These are phyloP conservation scores for Reticulascus tulasneorum DNA, from an alignment of 2,329 filamentous ascomycete genomes.

Conservation along the genomic window DNA sequence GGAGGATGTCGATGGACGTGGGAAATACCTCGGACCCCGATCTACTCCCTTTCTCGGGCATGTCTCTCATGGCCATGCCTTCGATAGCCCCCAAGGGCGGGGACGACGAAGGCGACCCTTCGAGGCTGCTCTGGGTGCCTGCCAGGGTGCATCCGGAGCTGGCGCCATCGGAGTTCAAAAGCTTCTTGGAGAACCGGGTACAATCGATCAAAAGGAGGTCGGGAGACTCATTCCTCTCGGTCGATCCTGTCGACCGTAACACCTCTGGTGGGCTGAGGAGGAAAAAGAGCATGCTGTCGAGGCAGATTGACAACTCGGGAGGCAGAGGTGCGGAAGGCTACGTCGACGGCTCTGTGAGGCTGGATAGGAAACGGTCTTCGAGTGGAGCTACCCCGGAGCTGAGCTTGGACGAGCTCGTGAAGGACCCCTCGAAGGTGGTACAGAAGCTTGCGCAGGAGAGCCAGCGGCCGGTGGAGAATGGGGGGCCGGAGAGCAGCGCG, in stretches of 20 bases:
- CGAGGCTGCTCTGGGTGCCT: slow-evolving; percentile 91
- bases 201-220: slow-evolving; percentile 85
- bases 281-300: slow-evolving; percentile 94
- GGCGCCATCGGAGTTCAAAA: slow-evolving; percentile 94
- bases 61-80: slow-evolving; percentile 65
- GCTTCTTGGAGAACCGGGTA: slow-evolving; percentile 89
- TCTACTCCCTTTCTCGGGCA: slow-evolving; percentile 65
- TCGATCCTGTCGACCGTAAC: slow-evolving; percentile 49
- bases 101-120: slow-evolving; percentile 83
- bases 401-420: slow-evolving; percentile 77
- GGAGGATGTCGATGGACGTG: slow-evolving; percentile 94
- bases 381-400: slow-evolving; percentile 58
- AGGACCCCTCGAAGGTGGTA: slow-evolving; percentile 69
- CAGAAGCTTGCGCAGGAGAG: slow-evolving; percentile 62
- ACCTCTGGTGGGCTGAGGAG: slow-evolving; percentile 61
- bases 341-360: slow-evolving; percentile 75
- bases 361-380: slow-evolving; percentile 69
- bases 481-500: slow-evolving; percentile 35
- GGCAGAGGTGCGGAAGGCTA: slow-evolving; percentile 60
- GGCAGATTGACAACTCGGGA: slow-evolving; percentile 75
- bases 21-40: slow-evolving; percentile 69
- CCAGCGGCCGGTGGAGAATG: slow-evolving; percentile 38
- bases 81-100: slow-evolving; percentile 66
- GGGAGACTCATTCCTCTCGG: slow-evolving; percentile 62
- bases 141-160: slow-evolving; percentile 91